Conservation (phyloP, 2,329 filamentous ascomycete species). For the Emericellopsis cladophorae region DNA sequence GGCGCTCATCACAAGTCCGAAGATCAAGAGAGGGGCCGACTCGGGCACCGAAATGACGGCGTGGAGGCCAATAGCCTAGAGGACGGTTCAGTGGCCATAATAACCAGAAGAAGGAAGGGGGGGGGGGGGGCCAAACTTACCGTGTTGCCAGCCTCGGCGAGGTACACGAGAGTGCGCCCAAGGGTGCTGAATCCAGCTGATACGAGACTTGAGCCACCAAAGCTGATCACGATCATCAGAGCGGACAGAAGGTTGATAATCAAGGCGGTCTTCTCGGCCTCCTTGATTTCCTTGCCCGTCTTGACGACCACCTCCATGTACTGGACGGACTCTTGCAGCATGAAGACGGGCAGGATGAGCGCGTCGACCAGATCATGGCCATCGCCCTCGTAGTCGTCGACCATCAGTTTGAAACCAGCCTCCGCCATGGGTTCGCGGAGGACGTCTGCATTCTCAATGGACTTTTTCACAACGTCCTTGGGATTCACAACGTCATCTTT, state of each 20-base stretch:
- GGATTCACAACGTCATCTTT: constrained; percentile 3
- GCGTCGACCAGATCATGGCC: constrained; percentile 2
- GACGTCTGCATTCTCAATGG: background rate
- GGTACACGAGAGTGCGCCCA: background rate
- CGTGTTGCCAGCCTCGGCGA: background rate
- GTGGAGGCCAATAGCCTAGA: background rate
- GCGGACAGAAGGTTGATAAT: constrained; percentile 5
- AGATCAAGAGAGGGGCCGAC: background rate
- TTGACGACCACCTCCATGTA: constrained; percentile 5
- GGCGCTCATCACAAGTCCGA: background rate
- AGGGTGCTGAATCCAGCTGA: background rate
- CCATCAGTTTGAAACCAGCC: background rate
- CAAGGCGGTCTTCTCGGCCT: constrained; percentile 3
- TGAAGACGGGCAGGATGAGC: constrained; percentile 3
- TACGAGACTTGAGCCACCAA: background rate
- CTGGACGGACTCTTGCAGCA: constrained; percentile 3
- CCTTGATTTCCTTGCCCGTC: constrained; percentile 5
- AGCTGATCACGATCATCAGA: background rate
- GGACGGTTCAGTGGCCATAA: too few species aligned
- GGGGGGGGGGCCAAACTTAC: too few species aligned
- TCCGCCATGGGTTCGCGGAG: background rate
- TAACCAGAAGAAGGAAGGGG: too few species aligned
- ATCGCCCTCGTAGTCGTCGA: constrained; percentile 2
- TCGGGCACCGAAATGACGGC: background rate
- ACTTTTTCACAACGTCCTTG: constrained; percentile 2